Evolutionary conservation across 768 basidiomycete genomes (phyloP).

Genomic region (Rhodotorula kratochvilovae): DNA sequence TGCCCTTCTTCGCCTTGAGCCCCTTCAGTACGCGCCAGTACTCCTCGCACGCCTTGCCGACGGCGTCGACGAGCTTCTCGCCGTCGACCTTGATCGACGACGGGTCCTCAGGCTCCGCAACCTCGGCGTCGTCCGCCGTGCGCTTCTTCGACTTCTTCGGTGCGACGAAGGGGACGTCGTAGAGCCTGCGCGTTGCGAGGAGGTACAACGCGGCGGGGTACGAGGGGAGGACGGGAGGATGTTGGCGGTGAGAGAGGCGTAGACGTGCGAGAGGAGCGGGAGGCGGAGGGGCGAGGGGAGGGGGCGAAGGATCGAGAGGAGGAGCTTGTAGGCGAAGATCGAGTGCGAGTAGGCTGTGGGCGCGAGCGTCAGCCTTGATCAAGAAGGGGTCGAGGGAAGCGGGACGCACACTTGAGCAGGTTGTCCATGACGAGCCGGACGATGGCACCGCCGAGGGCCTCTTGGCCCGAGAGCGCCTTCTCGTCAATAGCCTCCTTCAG

Average conservation of each 20-base stretch:
- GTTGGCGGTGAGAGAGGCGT: constrained; percentile 49
- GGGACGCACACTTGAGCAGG: constrained; percentile 63
- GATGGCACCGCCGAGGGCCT: constrained; percentile 69
- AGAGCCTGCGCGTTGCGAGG: constrained; percentile 28
- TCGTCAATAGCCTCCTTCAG: constrained; percentile 50
- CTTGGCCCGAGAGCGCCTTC: constrained; percentile 55
- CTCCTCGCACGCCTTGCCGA: constrained; percentile 54
- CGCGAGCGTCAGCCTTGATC: constrained; percentile 31
- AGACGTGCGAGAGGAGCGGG: constrained; percentile 52
- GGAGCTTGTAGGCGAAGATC: constrained; percentile 48
- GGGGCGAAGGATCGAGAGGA: constrained; percentile 53
- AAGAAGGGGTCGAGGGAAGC: constrained; percentile 28
- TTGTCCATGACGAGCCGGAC: constrained; percentile 70
- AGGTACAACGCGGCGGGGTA: constrained; percentile 29
- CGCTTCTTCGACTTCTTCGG: constrained; percentile 30
- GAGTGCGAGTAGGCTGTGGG: constrained; percentile 25
- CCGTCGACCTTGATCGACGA: constrained; percentile 50
- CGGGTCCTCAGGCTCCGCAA: constrained; percentile 51
- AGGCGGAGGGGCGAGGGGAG: constrained; percentile 48
- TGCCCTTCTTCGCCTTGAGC: constrained; percentile 15
- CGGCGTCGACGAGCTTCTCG: constrained; percentile 57
- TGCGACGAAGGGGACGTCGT: constrained; percentile 31
- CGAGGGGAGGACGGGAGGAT: constrained; percentile 15
- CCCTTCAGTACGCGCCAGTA: constrained; percentile 50
- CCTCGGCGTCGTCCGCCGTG: constrained; percentile 48